A percentile compares a stretch with the other conserved stretches of the same genome.
phyloP scores from a whole-genome alignment of 1,284 basidiomycete species.

The Sphaerobolus stellatus region DNA sequence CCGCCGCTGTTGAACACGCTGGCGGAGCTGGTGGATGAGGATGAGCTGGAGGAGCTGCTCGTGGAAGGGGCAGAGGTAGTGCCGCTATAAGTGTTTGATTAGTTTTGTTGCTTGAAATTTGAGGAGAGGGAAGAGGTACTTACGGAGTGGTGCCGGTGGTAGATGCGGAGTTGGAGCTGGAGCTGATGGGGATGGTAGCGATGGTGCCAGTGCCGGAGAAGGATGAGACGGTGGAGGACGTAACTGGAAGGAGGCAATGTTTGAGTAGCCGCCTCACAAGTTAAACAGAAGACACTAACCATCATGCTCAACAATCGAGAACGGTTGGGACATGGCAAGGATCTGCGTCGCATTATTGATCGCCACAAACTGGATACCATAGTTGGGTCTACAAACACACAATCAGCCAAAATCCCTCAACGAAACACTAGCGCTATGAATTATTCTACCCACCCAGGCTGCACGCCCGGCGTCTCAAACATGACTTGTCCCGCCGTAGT shows the following conservation, averaged over 20 bases:
- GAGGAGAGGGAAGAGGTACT: not conserved
- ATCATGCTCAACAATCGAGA: constrained; percentile 39
- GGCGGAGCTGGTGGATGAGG: no score
- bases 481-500: constrained; percentile 36
- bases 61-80: no score
- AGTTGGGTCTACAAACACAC: constrained; percentile 41
- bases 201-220: not conserved
- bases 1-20: no score
- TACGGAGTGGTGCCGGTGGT: not conserved
- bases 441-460: constrained; percentile 41
- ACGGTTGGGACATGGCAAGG: constrained; percentile 41
- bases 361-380: constrained; percentile 52
- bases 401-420: constrained; percentile 9
- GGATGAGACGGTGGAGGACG: not conserved
- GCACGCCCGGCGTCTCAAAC: constrained; percentile 52
- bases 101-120: no score
- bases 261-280: not conserved
- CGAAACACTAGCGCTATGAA: not conserved
- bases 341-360: constrained; percentile 51
- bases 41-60: no score
- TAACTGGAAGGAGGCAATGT: not conserved
- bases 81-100: no score
- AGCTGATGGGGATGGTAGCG: not conserved
- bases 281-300: not conserved
- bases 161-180: not conserved